Percentiles rank a stretch among this genome's conserved stretches.
These are phyloP conservation scores for Kwoniella sp. DNA, from an alignment of 768 basidiomycete species.

Conservation along the genomic window DNA sequence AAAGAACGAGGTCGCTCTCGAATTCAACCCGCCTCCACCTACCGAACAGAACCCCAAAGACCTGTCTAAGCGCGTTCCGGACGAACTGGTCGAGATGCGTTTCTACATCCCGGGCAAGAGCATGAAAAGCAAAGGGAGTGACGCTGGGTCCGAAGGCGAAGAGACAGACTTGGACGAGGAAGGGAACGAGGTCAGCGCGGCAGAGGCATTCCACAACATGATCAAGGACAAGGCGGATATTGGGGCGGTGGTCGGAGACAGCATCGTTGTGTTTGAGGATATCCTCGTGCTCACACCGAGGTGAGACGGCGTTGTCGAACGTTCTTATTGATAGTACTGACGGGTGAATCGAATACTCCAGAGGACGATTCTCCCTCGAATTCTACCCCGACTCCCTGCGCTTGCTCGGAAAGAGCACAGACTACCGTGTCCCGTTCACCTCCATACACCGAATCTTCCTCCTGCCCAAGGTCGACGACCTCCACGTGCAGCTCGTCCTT, in stretches of 20 bases:
- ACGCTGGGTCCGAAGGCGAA: conserved; percentile 54
- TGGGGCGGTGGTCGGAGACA: conserved; percentile 81
- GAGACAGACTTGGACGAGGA: conserved; percentile 57
- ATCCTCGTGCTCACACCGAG: conserved; percentile 84
- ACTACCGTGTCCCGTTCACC: conserved; percentile 91
- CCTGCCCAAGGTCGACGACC: conserved; percentile 85
- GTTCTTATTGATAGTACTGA: background rate
- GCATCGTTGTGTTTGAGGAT: conserved; percentile 91
- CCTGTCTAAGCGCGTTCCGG: conserved; percentile 54
- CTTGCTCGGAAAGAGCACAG: conserved; percentile 96
- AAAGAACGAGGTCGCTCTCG: conserved; percentile 97
- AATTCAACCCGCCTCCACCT: conserved; percentile 57
- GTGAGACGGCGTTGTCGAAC: conserved; percentile 27
- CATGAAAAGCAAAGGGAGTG: conserved; percentile 38
- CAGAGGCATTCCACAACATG: conserved; percentile 91
- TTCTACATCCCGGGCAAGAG: conserved; percentile 73
- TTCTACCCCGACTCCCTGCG: conserved; percentile 94
- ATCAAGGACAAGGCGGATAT: conserved; percentile 96
- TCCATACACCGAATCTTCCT: conserved; percentile 85
- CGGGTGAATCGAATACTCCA: conserved; percentile 32
- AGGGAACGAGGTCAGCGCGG: conserved; percentile 63
- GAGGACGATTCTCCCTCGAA: conserved; percentile 95
- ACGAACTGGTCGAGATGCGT: conserved; percentile 93
- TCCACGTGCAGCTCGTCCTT: conserved; percentile 92
- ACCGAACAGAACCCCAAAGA: conserved; percentile 19